Base-by-base conservation (phyloP, 78 protist genomes). In the Speleostelium caveatum region DNA sequence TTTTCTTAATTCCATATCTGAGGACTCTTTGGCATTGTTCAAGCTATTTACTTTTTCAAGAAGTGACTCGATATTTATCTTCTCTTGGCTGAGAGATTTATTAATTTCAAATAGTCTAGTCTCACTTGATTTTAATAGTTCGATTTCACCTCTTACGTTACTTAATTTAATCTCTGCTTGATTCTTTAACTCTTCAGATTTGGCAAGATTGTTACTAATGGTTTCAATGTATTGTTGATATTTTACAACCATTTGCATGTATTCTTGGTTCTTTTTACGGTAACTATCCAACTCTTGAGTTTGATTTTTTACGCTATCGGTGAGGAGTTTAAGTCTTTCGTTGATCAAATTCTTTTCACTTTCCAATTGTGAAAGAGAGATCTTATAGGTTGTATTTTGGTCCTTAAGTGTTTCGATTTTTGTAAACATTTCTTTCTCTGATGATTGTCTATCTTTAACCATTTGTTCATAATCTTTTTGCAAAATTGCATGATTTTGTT, bases 391-490 rank as follows among this genome's bases (percentile, higher is more conserved):
- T 7, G 91, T 83, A 16, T 28, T 69, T 39, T 39, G 32, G 16
- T 83, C 91, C 28, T 61, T 55, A 1, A 83, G 24, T 30, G 32
- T 42, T 26, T 83, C 91, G 19, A 83, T 56, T 51, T 69, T 83
- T 2, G 60, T 19, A 2, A 56, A 26, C 12, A 71, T 26, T 41
- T 59, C 51, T 49, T 60, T 83, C 19, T 83, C 91, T n/a, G 38
- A 69, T 19, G 26, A 51, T 21, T 30, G 8, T 56, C 72, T 53
- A 3, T 83, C 91, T 32, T 41, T 69, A 49, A 60, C 42, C 6
- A 17, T 45, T 49, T 59, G 61, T 59, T 83, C 91, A 59, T 69
- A 83, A 22, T 83, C 91, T 39, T 83, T 69, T 69, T 83, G 77
- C 14, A 83, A 36, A 30, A 17, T 32, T 32, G 26, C 32, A 45